These are phyloP conservation scores for Cyberlindnera euphorbiae DNA, from an alignment of 805 yeast species.

Conservation along the genomic window DNA sequence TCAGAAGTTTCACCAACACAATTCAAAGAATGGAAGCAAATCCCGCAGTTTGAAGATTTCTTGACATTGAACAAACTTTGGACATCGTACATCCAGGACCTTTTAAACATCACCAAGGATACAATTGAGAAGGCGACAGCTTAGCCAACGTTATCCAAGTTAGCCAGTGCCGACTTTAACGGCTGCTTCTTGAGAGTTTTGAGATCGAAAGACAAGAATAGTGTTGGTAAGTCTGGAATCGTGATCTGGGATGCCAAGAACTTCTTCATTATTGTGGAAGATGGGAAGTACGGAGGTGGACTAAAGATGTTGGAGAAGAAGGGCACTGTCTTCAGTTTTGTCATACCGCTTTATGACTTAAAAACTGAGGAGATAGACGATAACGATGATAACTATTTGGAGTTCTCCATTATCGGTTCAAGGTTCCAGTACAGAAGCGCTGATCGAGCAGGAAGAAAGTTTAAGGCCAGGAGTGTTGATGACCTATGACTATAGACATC, in stretches of 20 bases:
- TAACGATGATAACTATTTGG: constrained; percentile 36
- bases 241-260: constrained; percentile 82
- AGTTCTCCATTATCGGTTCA: constrained; percentile 72
- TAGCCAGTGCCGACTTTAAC: constrained; percentile 75
- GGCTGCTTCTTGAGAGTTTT: constrained; percentile 65
- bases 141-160: constrained; percentile 41
- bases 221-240: constrained; percentile 66
- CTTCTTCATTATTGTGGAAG: constrained; percentile 56
- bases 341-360: constrained; percentile 29
- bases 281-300: constrained; percentile 47
- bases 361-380: constrained; percentile 16
- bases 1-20: constrained; percentile 11
- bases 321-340: constrained; percentile 58
- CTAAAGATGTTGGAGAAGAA: constrained; percentile 61
- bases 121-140: constrained; percentile 21
- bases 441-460: constrained; percentile 81
- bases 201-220: constrained; percentile 49
- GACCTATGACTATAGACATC: constrained; percentile 33
- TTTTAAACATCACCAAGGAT: constrained; percentile 36
- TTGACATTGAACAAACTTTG: constrained; percentile 58
- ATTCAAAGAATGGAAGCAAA: constrained; percentile 21
- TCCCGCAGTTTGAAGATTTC: constrained; percentile 47
- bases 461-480: constrained; percentile 73
- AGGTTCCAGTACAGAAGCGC: constrained; percentile 69
- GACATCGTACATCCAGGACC: constrained; percentile 61